Conservation (phyloP, 2,329 filamentous ascomycete species). For the Botrytis porri region DNA sequence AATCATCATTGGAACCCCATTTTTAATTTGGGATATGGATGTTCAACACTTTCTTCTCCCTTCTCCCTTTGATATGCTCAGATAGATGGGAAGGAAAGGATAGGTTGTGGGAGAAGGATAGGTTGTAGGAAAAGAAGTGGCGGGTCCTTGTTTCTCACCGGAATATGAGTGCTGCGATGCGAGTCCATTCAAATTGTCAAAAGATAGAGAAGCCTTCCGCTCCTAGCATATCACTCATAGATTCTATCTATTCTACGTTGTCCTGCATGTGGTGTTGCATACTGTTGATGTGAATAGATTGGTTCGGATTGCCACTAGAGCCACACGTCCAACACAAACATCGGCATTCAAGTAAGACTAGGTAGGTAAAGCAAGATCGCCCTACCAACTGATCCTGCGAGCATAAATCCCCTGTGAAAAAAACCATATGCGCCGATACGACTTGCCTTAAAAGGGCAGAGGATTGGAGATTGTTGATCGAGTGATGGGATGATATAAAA, state of each 20-base stretch:
- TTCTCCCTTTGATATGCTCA: not conserved
- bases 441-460: not conserved
- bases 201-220: not conserved
- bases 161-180: not conserved
- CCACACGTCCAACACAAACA: not conserved
- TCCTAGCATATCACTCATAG: not conserved
- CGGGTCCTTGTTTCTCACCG: not conserved
- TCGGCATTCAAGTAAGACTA: constrained; percentile 5
- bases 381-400: constrained; percentile 3
- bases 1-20: not conserved
- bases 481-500: constrained; percentile 7
- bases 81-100: not conserved
- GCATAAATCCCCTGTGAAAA: constrained; percentile 1
- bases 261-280: constrained; percentile 1
- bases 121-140: not conserved
- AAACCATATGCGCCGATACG: constrained; percentile 4
- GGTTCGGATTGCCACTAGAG: not conserved
- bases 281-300: not conserved
- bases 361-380: constrained; percentile 7
- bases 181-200: not conserved
- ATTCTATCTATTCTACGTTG: not conserved
- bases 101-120: not conserved
- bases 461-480: not conserved
- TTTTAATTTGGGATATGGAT: not conserved
- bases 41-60: not conserved